Conservation (phyloP, 768 basidiomycete species). For the Steccherinum ochraceum region DNA sequence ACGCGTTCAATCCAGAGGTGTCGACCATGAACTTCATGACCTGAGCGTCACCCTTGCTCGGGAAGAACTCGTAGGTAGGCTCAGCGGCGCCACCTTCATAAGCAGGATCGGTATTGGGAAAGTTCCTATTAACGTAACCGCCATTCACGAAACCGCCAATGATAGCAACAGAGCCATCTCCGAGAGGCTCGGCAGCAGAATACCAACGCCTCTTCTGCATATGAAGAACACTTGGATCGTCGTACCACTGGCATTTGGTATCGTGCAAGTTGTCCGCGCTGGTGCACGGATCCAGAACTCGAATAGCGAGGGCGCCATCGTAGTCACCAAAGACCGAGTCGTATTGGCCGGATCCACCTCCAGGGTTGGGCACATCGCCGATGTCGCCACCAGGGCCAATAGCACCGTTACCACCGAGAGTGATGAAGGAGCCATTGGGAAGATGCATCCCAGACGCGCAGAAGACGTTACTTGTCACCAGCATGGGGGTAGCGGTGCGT, state of each 20-base stretch:
- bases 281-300: conserved; percentile 74
- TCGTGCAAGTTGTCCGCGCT: conserved; percentile 7
- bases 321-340: conserved; percentile 72
- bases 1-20: conserved; percentile 75
- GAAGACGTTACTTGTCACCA: conserved; percentile 67
- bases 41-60: conserved; percentile 45
- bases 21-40: conserved; percentile 61
- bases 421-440: conserved; percentile 69
- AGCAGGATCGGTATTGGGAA: conserved; percentile 58
- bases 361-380: conserved; percentile 29
- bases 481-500: conserved; percentile 58
- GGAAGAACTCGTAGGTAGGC: conserved; percentile 81
- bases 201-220: conserved; percentile 77
- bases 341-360: conserved; percentile 38
- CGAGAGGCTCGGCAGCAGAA: conserved; percentile 65
- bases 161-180: conserved; percentile 72
- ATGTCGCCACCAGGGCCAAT: conserved; percentile 58
- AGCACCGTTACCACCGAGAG: conserved; percentile 77
- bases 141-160: conserved; percentile 79
- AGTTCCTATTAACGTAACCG: conserved; percentile 75
- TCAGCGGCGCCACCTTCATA: conserved; percentile 67
- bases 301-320: conserved; percentile 75
- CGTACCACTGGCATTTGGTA: conserved; percentile 63
- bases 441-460: conserved; percentile 81
- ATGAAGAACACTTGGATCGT: conserved; percentile 51